Evolutionary conservation across 2,329 filamentous ascomycete genomes (phyloP).

Genomic region (Colletotrichum tropicale): DNA sequence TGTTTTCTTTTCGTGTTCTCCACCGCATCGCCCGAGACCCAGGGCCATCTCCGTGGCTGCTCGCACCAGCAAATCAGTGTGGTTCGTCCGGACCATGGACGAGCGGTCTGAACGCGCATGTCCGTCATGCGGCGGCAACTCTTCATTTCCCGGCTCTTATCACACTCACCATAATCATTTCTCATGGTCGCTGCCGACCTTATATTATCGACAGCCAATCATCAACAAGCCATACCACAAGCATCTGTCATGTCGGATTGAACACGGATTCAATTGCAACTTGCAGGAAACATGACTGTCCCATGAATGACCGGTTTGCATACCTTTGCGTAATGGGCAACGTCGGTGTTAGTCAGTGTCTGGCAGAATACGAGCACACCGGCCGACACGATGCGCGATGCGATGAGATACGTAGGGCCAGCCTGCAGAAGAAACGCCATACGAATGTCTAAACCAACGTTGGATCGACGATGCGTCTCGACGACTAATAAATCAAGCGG

Average conservation of each 20-base stretch:
- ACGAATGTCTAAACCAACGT: neutral
- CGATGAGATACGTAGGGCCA: neutral
- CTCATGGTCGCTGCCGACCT: neutral
- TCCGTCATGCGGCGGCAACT: neutral
- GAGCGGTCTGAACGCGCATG: constrained; percentile 1
- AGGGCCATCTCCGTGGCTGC: neutral
- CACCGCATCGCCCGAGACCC: neutral
- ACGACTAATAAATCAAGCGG: neutral
- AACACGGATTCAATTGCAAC: neutral
- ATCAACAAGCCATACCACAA: neutral
- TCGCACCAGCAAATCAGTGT: neutral
- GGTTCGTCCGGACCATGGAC: constrained; percentile 3
- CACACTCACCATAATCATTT: neutral
- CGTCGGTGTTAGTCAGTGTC: neutral
- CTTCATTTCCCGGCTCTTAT: constrained; percentile 8
- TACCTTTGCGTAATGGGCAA: neutral
- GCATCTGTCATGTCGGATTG: neutral
- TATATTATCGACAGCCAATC: neutral
- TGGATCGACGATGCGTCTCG: neutral
- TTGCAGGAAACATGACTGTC: neutral
- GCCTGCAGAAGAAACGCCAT: neutral
- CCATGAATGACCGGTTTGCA: neutral
- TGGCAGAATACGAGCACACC: neutral
- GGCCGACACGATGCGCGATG: neutral
- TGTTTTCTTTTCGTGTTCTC: neutral